Base-by-base conservation (phyloP, 768 basidiomycete genomes). In the Xerocomus spinulosus region DNA sequence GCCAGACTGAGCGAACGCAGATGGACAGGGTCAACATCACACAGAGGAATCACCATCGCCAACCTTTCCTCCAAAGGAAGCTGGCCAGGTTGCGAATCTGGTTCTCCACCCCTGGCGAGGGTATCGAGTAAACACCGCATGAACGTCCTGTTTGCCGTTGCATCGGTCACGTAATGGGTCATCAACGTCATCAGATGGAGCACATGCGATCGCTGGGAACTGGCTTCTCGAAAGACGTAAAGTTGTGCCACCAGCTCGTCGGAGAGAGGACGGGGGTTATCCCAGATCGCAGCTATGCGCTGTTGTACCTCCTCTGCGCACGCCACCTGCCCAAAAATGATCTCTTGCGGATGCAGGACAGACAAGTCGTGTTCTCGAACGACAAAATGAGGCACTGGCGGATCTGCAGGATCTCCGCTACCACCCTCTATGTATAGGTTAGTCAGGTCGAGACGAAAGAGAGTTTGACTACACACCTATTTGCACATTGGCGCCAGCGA, bases 121-220 rank as follows among this genome's bases (percentile, higher is more conserved):
- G 68, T 61, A 25, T 79, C 69, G 39, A 81, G 54, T 44, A 82
- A 74, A 17, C 68, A 68, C 44, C 73, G 72, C 43, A 72, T 38
- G 12, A 81, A 51, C 2, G 70, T 72, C 8, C 54, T 49, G 49
- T 71, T 75, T 10, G 73, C 66, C 36, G 70, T 70, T 15, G 74
- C 77, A 55, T 83, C 81, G 0, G 74, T 70, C 35, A 82, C 73
- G 40, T 65, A 63, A 56, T 83, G 81, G 1, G 79, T 70, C 14
- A 71, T 60, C 33, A 72, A 57, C 18, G 77, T 55, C 21, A 79
- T 42, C 38, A 80, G 33, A 51, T 81, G 75, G 40, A 73, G 63
- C 6, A 48, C 58, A 15, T 66, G 63, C 2, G 62, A 42, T 12
- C 58, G 48, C 53, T 76, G 72, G 9, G 46, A 5, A 26, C 24